These are phyloP conservation scores for Astrothelium macrocarpum DNA, from an alignment of 495 filamentous ascomycete genomes.

Conservation along the genomic window DNA sequence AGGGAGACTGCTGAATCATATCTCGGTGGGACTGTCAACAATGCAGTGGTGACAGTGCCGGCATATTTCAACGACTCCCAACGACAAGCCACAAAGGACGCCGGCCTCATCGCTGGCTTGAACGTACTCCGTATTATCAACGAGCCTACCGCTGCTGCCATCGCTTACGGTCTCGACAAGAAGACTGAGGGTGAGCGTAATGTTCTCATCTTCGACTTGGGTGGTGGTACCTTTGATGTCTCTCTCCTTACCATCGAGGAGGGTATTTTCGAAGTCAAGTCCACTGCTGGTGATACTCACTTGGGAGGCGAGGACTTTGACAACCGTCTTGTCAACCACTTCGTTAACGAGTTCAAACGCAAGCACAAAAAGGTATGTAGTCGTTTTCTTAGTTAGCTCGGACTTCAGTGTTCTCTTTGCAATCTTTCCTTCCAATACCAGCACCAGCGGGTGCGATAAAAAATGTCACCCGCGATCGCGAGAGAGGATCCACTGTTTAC, in stretches of 20 bases:
- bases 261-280: conserved; percentile 99
- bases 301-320: conserved; percentile 99
- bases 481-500: too few species aligned
- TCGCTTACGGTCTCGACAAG: conserved; percentile 96
- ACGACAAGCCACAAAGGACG: conserved; percentile 97
- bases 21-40: conserved; percentile 93
- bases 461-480: too few species aligned
- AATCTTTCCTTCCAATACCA: conserved; percentile 7
- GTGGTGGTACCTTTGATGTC: conserved; percentile 99
- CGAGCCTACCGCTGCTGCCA: conserved; percentile 94
- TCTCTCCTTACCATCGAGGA: conserved; percentile 97
- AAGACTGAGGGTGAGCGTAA: conserved; percentile 95
- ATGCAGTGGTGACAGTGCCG: conserved; percentile 95
- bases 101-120: conserved; percentile 91
- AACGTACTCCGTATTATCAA: conserved; percentile 99
- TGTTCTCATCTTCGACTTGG: conserved; percentile 98
- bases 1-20: conserved; percentile 96
- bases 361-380: conserved; percentile 62
- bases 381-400: neutral
- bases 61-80: conserved; percentile 99
- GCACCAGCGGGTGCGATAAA: too few species aligned
- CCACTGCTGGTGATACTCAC: conserved; percentile 97
- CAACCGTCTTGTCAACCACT: conserved; percentile 93
- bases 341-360: conserved; percentile 84
- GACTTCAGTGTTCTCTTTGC: neutral